Base-by-base conservation (phyloP, 2,329 filamentous ascomycete genomes). In the Myriosclerotinia duriaeana region DNA sequence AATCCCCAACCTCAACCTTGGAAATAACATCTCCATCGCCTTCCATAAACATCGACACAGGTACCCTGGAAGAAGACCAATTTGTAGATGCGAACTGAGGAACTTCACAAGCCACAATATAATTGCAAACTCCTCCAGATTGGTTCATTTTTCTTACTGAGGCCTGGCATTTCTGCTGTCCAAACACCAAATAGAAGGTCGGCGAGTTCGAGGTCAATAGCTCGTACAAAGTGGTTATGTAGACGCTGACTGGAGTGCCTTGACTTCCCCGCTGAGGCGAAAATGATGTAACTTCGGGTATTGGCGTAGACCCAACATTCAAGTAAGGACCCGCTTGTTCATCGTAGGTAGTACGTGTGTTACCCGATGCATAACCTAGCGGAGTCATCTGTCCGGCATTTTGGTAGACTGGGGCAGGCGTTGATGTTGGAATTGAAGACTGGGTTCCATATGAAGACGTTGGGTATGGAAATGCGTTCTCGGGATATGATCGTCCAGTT, bases 211-310 rank as follows among this genome's bases (percentile, higher is more conserved):
- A 83, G 42, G 82, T 84, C 77, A 88, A 84, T 66, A 96, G 79
- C 74, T 96, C 89, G 79, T 91, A 91, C 68, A 88, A 84, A 53
- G 90, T 89, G 63, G 88, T 87, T 40, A 96, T 85, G 75, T 91
- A 89, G 70, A 97, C 83, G 68, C 85, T 84, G 12, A 97, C 80
- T 73, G 88, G 88, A 26, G 89, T 90, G 64, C 90, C 90, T 74
- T 85, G 84, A 44, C 82, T 79, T 53, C 93, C 93, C 73, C 85
- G 83, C 54, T 81, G 80, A 22, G 93, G 94, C 68, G 87, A 84
- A 77, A 85, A 92, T 67, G 89, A 89, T 67, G 88, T 82, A 70
- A 96, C 80, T 74, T 88, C 83, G 67, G 86, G 86, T 71, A 83
- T 78, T 73, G 84, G 84, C 68, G 85, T 85, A 72, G 85, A 79